Conservation (phyloP, 169 alveolate species). For the Prorocentrum cordatum region DNA sequence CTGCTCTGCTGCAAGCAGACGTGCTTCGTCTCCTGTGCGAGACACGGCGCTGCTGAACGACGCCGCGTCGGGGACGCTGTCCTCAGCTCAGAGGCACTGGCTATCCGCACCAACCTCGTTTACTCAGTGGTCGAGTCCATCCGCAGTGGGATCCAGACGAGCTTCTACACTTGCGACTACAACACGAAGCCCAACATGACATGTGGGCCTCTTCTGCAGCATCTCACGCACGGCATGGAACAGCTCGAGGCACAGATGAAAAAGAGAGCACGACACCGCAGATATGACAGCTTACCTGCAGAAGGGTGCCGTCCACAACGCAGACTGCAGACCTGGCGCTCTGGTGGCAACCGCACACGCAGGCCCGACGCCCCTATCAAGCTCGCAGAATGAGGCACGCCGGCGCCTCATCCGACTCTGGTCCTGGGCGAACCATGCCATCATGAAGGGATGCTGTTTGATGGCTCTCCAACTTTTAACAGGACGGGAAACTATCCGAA, state of each 20-base stretch:
- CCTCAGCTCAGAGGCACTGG: too few relatives aligned
- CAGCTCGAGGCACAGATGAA: background rate
- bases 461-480: too few relatives aligned
- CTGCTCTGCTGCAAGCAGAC: too few relatives aligned
- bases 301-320: too few relatives aligned
- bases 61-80: too few relatives aligned
- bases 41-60: too few relatives aligned
- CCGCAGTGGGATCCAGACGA: constrained; percentile 4
- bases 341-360: background rate
- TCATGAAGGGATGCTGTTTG: constrained; percentile 1
- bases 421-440: constrained; percentile 24
- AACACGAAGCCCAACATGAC: constrained; percentile 1
- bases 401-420: background rate
- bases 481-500: too few relatives aligned
- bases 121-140: background rate
- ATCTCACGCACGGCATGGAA: constrained; percentile 4
- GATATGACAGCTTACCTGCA: too few relatives aligned
- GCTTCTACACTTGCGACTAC: constrained; percentile 11
- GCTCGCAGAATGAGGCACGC: background rate
- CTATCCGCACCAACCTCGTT: too few relatives aligned
- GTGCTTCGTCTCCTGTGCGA: too few relatives aligned
- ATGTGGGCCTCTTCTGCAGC: background rate
- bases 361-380: background rate
- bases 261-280: too few relatives aligned
- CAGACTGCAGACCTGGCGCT: background rate